These are phyloP conservation scores for Phytophthora litchii DNA, from an alignment of 352 stramenopile species.

Conservation along the genomic window DNA sequence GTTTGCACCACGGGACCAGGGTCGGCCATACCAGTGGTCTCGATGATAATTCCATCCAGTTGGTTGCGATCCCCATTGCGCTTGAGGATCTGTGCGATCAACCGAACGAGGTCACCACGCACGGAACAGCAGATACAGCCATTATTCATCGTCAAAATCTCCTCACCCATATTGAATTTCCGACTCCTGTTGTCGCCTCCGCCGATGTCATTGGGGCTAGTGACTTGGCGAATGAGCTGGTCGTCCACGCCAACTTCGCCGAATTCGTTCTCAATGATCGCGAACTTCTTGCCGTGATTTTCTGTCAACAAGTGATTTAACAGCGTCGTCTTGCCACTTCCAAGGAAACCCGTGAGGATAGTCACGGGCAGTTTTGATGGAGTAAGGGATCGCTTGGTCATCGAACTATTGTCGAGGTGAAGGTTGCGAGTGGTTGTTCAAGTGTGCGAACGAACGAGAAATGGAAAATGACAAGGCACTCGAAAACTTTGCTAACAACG, in stretches of 20 bases:
- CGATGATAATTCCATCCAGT: conserved; percentile 88
- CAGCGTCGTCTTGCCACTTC: conserved; percentile 95
- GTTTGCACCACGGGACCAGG: conserved; percentile 91
- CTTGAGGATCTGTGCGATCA: conserved; percentile 67
- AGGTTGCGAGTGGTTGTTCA: conserved; percentile 6
- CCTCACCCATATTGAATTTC: conserved; percentile 56
- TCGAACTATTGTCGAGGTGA: conserved; percentile 20
- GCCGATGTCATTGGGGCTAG: conserved; percentile 16
- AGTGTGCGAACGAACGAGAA: conserved; percentile 19
- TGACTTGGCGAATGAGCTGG: conserved; percentile 67
- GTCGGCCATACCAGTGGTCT: conserved; percentile 91
- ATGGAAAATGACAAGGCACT: conserved; percentile 23
- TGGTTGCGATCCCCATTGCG: conserved; percentile 37
- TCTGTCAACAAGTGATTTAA: conserved; percentile 94
- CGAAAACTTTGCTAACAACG: conserved; percentile 5
- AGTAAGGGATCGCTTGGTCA: conserved; percentile 40
- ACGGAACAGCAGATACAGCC: conserved; percentile 97
- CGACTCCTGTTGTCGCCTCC: conserved; percentile 35
- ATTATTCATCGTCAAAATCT: conserved; percentile 94
- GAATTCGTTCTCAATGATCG: conserved; percentile 98
- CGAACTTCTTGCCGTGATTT: conserved; percentile 91
- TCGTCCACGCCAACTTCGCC: conserved; percentile 93
- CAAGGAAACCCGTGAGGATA: conserved; percentile 93
- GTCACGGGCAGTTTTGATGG: conserved; percentile 76
- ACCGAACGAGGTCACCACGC: conserved; percentile 75